A percentile compares a stretch with the other conserved stretches of the same genome.
These are phyloP conservation scores for Elsinoe perseae DNA, from an alignment of 2,329 filamentous ascomycete species.

Conservation along the genomic window DNA sequence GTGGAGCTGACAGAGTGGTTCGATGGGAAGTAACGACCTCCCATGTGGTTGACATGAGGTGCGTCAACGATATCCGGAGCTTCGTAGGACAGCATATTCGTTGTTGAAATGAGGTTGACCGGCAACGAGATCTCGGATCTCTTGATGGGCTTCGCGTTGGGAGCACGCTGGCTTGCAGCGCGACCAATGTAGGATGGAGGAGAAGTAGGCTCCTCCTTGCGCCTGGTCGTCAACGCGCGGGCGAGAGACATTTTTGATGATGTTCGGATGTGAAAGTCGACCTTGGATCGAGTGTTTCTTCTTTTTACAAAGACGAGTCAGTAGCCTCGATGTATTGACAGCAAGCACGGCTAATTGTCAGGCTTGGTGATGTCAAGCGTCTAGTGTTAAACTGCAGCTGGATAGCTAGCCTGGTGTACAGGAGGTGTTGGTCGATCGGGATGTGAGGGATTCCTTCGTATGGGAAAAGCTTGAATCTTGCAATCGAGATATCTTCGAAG, in stretches of 20 bases:
- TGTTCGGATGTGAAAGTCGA: slow-evolving; percentile 7
- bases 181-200: slow-evolving; percentile 29
- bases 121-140: slow-evolving; percentile 78
- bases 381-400: slow-evolving; percentile 1
- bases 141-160: slow-evolving; percentile 40
- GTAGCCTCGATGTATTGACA: slow-evolving; percentile 10
- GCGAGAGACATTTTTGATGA: slow-evolving; percentile 49
- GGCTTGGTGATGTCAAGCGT: slow-evolving; percentile 3
- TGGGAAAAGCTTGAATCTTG: background rate
- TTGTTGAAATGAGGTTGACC: slow-evolving; percentile 81
- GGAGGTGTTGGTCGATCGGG: slow-evolving; percentile 1
- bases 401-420: slow-evolving; percentile 14
- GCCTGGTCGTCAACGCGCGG: slow-evolving; percentile 65
- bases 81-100: slow-evolving; percentile 93
- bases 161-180: slow-evolving; percentile 41
- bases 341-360: background rate
- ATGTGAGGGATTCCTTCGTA: background rate
- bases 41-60: slow-evolving; percentile 21
- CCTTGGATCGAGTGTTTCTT: slow-evolving; percentile 1
- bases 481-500: background rate
- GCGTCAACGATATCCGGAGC: slow-evolving; percentile 64
- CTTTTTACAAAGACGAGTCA: background rate
- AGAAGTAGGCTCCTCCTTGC: slow-evolving; percentile 64
- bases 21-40: slow-evolving; percentile 23
- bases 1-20: slow-evolving; percentile 29